Conservation (phyloP, 164 flowering plant genomes). For the Magnolia officinalis region DNA sequence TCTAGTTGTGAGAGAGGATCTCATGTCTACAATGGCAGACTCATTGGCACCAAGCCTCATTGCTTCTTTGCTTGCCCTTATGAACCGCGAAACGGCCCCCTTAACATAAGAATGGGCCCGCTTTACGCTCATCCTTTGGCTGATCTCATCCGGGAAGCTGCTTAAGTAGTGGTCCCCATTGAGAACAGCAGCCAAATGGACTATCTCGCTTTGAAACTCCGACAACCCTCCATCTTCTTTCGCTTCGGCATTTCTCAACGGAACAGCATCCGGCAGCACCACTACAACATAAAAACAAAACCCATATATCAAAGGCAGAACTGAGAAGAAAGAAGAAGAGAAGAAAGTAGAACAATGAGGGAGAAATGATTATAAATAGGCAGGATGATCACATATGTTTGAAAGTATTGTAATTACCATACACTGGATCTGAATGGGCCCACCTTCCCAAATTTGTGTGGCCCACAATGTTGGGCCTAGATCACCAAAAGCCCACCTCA, state of each 20-base stretch:
- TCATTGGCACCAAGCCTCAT: slow-evolving; percentile 72
- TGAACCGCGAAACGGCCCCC: slow-evolving; percentile 76
- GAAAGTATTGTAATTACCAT: too few species aligned
- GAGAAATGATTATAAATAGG: too few species aligned
- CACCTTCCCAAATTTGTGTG: too few species aligned
- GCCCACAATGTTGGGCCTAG: too few species aligned
- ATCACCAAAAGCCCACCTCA: too few species aligned
- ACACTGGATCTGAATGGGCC: too few species aligned
- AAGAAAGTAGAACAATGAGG: background rate
- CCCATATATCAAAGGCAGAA: too few species aligned
- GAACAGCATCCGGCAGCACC: slow-evolving; percentile 23
- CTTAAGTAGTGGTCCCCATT: slow-evolving; percentile 83
- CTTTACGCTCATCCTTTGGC: slow-evolving; percentile 76
- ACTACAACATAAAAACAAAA: slow-evolving; percentile 12
- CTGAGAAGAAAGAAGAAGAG: too few species aligned
- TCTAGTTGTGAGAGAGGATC: slow-evolving; percentile 86
- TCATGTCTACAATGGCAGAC: slow-evolving; percentile 91
- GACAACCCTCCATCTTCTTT: slow-evolving; percentile 23
- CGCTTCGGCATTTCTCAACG: slow-evolving; percentile 24
- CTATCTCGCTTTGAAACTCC: slow-evolving; percentile 74
- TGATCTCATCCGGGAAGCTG: slow-evolving; percentile 67
- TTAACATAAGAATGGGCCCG: slow-evolving; percentile 64
- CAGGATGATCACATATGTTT: too few species aligned
- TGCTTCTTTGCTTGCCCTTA: slow-evolving; percentile 82
- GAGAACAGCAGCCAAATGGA: slow-evolving; percentile 79